Conservation (phyloP, 495 filamentous ascomycete species). For the Tuber borchii region DNA sequence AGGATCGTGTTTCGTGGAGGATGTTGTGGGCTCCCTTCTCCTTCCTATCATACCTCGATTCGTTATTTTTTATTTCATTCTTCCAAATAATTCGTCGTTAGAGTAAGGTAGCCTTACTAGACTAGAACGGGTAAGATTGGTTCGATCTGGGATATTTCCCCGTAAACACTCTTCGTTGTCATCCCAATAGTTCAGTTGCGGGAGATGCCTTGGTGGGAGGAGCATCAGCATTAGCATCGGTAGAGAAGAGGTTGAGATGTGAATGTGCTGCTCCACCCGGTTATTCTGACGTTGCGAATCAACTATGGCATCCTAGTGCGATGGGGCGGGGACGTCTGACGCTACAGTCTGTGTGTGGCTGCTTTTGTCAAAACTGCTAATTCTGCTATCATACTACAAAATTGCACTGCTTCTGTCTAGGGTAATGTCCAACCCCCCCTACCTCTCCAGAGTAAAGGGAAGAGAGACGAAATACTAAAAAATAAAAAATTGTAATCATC, state of each 20-base stretch:
- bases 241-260: slow-evolving; percentile 3
- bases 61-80: not conserved
- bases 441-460: not conserved
- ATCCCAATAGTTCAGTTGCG: not conserved
- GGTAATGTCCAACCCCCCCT: not conserved
- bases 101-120: not conserved
- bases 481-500: slow-evolving; percentile 5
- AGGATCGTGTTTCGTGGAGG: slow-evolving; percentile 20
- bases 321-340: not conserved
- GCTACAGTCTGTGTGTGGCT: not conserved
- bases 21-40: slow-evolving; percentile 8
- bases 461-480: not conserved
- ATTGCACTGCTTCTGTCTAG: not conserved
- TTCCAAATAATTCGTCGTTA: not conserved
- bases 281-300: not conserved
- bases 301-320: not conserved
- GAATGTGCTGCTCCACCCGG: slow-evolving; percentile 4
- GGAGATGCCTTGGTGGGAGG: not conserved
- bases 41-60: not conserved
- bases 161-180: not conserved
- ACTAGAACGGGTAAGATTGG: not conserved
- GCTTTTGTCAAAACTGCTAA: not conserved
- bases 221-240: not conserved
- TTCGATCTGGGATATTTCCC: not conserved
- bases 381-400: not conserved